phyloP scores from a whole-genome alignment of 306 rosid genomes.

The Datisca glomerata region DNA sequence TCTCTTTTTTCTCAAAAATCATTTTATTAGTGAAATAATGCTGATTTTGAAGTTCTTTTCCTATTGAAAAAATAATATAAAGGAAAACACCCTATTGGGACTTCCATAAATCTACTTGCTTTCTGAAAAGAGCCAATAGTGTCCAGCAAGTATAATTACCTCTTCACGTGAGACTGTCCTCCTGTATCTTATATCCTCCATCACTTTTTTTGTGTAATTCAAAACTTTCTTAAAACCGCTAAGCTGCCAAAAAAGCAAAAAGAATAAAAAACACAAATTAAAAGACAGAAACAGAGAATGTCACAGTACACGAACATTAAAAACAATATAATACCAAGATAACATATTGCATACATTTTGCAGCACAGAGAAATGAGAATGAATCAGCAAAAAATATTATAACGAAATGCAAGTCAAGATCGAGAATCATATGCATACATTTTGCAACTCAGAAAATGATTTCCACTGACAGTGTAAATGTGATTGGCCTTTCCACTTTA shows the following conservation, averaged over 20 bases:
- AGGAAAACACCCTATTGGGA: too few species aligned
- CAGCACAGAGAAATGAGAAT: too few species aligned
- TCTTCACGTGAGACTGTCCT: constrained; percentile 78
- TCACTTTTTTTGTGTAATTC: constrained; percentile 84
- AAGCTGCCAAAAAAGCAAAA: constrained; percentile 56
- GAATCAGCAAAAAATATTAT: too few species aligned
- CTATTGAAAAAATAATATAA: too few species aligned
- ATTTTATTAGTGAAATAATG: too few species aligned
- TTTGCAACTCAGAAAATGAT: constrained; percentile 84
- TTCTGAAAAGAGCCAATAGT: too few species aligned
- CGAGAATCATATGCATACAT: constrained; percentile 37
- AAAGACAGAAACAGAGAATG: constrained; percentile 9
- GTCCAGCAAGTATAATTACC: constrained; percentile 37
- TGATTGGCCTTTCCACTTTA: constrained; percentile 99
- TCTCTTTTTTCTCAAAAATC: too few species aligned
- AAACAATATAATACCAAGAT: too few species aligned
- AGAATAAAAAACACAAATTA: constrained; percentile 8
- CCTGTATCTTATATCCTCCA: constrained; percentile 73
- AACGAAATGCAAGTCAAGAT: constrained; percentile 16
- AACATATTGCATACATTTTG: too few species aligned
- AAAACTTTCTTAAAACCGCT: constrained; percentile 95
- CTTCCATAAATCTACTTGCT: too few species aligned
- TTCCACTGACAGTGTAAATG: constrained; percentile 99
- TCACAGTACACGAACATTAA: too few species aligned
- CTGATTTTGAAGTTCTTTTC: too few species aligned